Base-by-base conservation (phyloP, 768 basidiomycete species). In the Lactarius quietus region DNA sequence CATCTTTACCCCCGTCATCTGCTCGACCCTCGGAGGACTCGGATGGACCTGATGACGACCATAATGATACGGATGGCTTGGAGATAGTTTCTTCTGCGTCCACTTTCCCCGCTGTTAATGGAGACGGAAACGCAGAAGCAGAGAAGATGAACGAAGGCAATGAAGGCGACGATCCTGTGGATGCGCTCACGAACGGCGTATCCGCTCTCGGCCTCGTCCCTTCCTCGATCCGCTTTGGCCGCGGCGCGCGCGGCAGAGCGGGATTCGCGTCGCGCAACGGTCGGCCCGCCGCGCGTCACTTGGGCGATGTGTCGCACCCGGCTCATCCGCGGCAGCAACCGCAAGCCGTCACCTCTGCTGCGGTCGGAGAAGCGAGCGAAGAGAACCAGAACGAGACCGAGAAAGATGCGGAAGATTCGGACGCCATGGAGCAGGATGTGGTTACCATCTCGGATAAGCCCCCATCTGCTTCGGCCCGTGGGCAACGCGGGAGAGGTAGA, bases 191-290 rank as follows among this genome's bases (percentile, higher is more conserved):
- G 23, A 74, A 78, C 29, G 80, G 80, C 1, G 74, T 84, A 71
- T 75, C 74, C 61, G 74, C 82, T 33, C 76, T 84, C 69, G 78
- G 84, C 10, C 81, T 92, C 62, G 83, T 92, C 1, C 90, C 90
- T 4, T 76, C 84, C 3, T 81, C 87, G 0, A 82, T 92, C 48
- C 82, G 86, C 15, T 93, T 93, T 65, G 90, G 90, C 29, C 80
- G 89, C 43, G 91, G 91, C 0, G 4, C 84, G 81, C 68, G 76
- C 73, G 26, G 82, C 81, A 31, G 86, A 84, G 8, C 54, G 8
- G 64, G 59, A 3, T 83, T 87, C 67, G 78, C 61, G 33, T 65
- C 62, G 20, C 63, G 51, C 15, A 56, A 43, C 33, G 64, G 64
- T 26, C 65, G 65, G 10, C 29, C 60, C 4, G 60, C 28, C 14